A percentile compares a stretch with the other conserved stretches of the same genome.
phyloP scores from a whole-genome alignment of 2,329 filamentous ascomycete genomes.

The Pestalotiopsis sp. region DNA sequence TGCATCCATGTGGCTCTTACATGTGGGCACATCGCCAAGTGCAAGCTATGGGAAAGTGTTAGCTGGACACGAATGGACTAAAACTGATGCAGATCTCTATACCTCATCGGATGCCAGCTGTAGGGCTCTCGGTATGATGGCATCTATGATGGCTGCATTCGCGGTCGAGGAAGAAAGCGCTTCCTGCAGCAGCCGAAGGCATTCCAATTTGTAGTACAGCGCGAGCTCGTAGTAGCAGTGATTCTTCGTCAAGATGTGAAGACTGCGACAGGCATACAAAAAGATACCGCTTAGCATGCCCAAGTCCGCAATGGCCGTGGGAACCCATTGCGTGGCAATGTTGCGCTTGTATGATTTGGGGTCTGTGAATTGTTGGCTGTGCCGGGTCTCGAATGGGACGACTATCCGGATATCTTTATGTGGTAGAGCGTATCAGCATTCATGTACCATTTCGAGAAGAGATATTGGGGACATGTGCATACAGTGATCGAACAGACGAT shows the following conservation, averaged over 20 bases:
- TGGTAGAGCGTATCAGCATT: background rate
- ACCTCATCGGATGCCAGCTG: conserved; percentile 7
- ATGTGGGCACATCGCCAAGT: background rate
- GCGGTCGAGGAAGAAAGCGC: background rate
- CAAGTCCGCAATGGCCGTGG: background rate
- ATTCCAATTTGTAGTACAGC: background rate
- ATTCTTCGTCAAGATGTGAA: background rate
- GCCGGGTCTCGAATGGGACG: background rate
- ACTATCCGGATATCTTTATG: background rate
- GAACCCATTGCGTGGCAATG: conserved; percentile 3
- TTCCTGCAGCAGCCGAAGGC: background rate
- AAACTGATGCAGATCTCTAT: too few relatives aligned
- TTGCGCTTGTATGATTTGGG: background rate
- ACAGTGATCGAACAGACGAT: background rate
- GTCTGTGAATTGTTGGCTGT: background rate
- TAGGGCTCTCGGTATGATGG: background rate
- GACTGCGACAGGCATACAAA: background rate
- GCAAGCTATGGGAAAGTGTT: background rate
- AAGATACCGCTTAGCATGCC: background rate
- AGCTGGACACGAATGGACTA: background rate
- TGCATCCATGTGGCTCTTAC: conserved; percentile 1
- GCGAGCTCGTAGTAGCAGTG: background rate
- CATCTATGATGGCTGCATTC: background rate
- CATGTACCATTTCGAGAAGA: too few relatives aligned
- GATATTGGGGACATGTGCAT: background rate